Base-by-base conservation (phyloP, 164 flowering plant species). In the Echeveria elegans region DNA sequence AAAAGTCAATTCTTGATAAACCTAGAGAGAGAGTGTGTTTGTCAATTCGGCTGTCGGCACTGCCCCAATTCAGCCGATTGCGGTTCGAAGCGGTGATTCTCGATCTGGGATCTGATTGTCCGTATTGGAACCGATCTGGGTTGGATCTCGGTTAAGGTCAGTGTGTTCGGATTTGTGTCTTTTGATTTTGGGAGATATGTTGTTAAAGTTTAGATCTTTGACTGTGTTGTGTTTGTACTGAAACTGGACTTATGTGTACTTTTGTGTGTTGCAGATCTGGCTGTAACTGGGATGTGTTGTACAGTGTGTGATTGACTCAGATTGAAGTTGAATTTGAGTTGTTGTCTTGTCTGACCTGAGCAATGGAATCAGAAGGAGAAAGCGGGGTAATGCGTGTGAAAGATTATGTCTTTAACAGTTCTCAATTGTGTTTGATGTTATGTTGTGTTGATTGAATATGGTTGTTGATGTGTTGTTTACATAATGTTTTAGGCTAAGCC, bases 281-380 rank as follows among this genome's bases (percentile, higher is more conserved):
- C 30, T 53, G 29, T 5, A 5, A 24, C 24, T 53, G 59, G 53
- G 9, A n/a, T 23, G 30, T 56, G 61, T 28, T 29, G 32, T 11
- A 32, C 61, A 28, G 32, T 28, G 19, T 28, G 8, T 29, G 28
- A 28, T 21, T 21, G 28, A 28, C 16, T 50, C 61, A 2, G 18
- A 28, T 28, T 28, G 61, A 28, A 56, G n/a, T 28, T 56, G 32
- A 19, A 56, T 28, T 28, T 56, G 32, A 29, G 61, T 28, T 15
- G 29, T 38, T 38, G n/a, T n/a, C n/a, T n/a, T n/a, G 11, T 53
- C 11, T 53, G 59, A 53, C 29, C 59, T 53, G 12, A 28, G 34
- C 70, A 53, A 48, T 82, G 88, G 88, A 84, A 40, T 73, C 85
- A 41, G 85, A 79, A 76, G 81, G 73, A 53, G 85, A 79, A 74